Evolutionary conservation across 306 rosid species (phyloP).

Genomic region (Prunus armeniaca): DNA sequence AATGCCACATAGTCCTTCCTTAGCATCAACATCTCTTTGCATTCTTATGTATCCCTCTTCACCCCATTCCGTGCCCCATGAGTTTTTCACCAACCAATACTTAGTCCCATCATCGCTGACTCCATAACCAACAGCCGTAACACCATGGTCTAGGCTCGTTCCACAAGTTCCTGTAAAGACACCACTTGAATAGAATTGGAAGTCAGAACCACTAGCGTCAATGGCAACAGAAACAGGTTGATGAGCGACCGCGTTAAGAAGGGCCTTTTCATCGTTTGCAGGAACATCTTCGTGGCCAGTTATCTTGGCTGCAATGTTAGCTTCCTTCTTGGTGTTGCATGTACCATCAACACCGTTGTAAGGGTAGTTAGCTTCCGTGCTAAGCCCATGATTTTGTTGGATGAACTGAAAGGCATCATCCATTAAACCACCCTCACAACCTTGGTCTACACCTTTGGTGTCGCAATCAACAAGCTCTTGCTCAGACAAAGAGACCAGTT

Average conservation of each 20-base stretch:
- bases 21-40: no score
- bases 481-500: conserved; percentile 30
- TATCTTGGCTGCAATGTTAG: no score
- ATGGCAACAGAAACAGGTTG: conserved; percentile 35
- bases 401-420: no score
- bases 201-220: background rate
- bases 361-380: no score
- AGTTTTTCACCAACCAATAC: no score
- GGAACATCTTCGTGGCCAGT: conserved; percentile 29
- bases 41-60: no score
- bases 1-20: conserved; percentile 38
- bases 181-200: conserved; percentile 37
- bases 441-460: conserved; percentile 34
- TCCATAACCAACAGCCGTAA: conserved; percentile 42
- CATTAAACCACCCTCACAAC: conserved; percentile 15
- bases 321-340: no score
- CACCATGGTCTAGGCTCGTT: conserved; percentile 36
- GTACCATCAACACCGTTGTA: no score
- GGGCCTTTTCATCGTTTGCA: conserved; percentile 11
- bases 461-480: conserved; percentile 54
- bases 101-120: background rate
- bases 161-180: conserved; percentile 39
- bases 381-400: no score
- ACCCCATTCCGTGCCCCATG: no score
- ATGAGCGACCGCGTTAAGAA: no score